A percentile compares a stretch with the other conserved stretches of the same genome.
These are phyloP conservation scores for Gamarada debralockiae DNA, from an alignment of 495 filamentous ascomycete species.

Conservation along the genomic window DNA sequence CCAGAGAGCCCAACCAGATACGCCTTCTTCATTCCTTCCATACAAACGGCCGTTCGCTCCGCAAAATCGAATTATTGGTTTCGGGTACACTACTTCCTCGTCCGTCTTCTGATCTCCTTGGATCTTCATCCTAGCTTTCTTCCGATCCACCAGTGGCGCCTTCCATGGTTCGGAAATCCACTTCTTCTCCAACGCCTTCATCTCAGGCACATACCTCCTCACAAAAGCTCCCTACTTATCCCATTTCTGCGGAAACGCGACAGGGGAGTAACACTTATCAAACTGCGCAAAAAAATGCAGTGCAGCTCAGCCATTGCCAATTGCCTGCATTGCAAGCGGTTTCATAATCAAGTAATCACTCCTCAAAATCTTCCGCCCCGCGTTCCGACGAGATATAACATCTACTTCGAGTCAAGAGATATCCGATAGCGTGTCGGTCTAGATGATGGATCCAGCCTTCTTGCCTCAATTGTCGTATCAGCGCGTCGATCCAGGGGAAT, in stretches of 20 bases:
- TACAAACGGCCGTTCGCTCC: slow-evolving; percentile 51
- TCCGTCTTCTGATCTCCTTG: slow-evolving; percentile 1
- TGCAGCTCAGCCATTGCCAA: slow-evolving; percentile 74
- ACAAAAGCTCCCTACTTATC: slow-evolving; percentile 60
- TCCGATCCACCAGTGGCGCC: slow-evolving; percentile 56
- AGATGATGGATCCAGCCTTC: slow-evolving; percentile 77
- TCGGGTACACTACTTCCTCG: slow-evolving; percentile 49
- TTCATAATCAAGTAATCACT: slow-evolving; percentile 69
- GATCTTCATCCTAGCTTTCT: slow-evolving; percentile 47
- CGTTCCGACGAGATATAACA: slow-evolving; percentile 73
- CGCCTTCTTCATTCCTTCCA: slow-evolving; percentile 60
- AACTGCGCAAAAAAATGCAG: slow-evolving; percentile 64
- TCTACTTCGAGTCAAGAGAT: slow-evolving; percentile 67
- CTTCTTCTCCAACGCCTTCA: slow-evolving; percentile 54
- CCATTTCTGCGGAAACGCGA: slow-evolving; percentile 65
- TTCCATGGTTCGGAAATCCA: slow-evolving; percentile 76
- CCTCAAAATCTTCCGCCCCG: slow-evolving; percentile 70
- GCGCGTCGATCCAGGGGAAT: slow-evolving; percentile 70
- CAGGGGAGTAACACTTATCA: slow-evolving; percentile 61
- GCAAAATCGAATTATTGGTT: slow-evolving; percentile 72
- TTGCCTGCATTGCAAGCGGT: slow-evolving; percentile 65
- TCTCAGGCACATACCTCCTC: slow-evolving; percentile 56
- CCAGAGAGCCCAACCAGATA: slow-evolving; percentile 60
- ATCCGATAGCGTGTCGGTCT: slow-evolving; percentile 67
- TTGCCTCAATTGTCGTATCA: slow-evolving; percentile 65